phyloP scores from a whole-genome alignment of 2,329 filamentous ascomycete genomes.

The Huntiella moniliformis region DNA sequence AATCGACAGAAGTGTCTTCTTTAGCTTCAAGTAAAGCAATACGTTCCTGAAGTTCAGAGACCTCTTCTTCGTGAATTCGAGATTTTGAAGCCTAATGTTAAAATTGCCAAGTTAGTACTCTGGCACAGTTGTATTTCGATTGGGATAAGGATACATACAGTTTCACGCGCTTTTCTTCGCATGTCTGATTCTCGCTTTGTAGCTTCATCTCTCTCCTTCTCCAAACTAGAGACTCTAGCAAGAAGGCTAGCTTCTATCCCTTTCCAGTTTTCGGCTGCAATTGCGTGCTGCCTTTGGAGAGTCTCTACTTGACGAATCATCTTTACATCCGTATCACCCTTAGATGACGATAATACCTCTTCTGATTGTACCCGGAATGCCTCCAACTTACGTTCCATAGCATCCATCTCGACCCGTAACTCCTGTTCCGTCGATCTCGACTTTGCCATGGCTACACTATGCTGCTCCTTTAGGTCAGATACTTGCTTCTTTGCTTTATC shows the following conservation, averaged over 20 bases:
- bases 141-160: constrained; percentile 33
- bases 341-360: constrained; percentile 67
- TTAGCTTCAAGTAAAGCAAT: neutral
- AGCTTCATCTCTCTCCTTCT: constrained; percentile 82
- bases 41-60: constrained; percentile 45
- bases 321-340: constrained; percentile 73
- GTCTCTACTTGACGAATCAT: constrained; percentile 87
- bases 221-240: constrained; percentile 55
- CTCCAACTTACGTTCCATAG: constrained; percentile 79
- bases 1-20: neutral
- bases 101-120: neutral
- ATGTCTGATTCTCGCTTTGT: constrained; percentile 68
- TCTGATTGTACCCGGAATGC: constrained; percentile 69
- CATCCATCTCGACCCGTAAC: constrained; percentile 55
- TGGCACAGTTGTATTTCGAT: neutral
- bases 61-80: constrained; percentile 56
- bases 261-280: constrained; percentile 95
- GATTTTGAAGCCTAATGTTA: constrained; percentile 1
- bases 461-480: constrained; percentile 53
- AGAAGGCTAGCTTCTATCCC: constrained; percentile 78
- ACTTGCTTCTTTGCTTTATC: constrained; percentile 48
- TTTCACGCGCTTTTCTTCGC: constrained; percentile 73
- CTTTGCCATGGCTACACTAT: constrained; percentile 53
- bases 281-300: constrained; percentile 81
- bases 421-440: constrained; percentile 53